phyloP scores from a whole-genome alignment of 208 protist species.

The Naegleria lovaniensis region DNA sequence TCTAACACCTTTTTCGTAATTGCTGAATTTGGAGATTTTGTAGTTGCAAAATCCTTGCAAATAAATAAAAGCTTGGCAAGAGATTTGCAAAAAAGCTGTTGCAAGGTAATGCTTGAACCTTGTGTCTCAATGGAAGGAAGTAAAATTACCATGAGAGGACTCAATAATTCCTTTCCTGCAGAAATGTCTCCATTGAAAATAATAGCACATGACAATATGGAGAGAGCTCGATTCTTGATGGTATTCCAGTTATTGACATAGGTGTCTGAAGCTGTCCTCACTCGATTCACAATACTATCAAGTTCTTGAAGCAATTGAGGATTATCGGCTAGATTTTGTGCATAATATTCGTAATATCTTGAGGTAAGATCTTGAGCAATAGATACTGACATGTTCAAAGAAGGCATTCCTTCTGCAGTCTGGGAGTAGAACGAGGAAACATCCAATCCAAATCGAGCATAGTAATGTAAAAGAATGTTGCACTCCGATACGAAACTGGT shows the following conservation, averaged over 20 bases:
- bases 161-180: background rate
- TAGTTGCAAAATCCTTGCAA: background rate
- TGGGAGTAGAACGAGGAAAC: background rate
- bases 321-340: background rate
- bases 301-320: background rate
- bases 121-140: background rate
- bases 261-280: background rate
- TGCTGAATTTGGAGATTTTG: background rate
- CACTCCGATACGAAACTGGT: background rate
- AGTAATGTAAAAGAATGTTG: background rate
- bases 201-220: background rate
- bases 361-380: background rate
- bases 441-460: background rate
- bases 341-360: background rate
- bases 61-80: background rate
- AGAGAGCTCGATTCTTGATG: background rate
- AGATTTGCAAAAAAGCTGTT: background rate
- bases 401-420: background rate
- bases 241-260: background rate
- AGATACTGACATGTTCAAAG: background rate
- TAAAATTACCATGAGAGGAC: background rate
- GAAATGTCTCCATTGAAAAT: background rate
- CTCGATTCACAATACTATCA: background rate
- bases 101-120: background rate
- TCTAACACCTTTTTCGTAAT: background rate